Evolutionary conservation across 2,329 filamentous ascomycete genomes (phyloP), one percentile per base, ranked within the genome.

Genomic region (Beauveria rudraprayagi): DNA sequence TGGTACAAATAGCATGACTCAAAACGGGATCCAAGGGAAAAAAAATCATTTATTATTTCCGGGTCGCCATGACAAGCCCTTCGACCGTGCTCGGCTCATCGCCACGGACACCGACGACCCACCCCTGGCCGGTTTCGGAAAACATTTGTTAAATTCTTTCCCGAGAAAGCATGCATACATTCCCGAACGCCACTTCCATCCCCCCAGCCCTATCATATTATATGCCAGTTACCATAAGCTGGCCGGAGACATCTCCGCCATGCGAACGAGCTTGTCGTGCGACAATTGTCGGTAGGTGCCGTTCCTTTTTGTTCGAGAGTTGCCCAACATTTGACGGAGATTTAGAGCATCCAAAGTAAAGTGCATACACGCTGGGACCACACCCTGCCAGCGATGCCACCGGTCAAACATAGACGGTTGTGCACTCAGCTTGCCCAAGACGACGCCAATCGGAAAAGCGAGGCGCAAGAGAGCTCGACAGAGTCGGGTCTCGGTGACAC

Each of bases 221-320:
- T 37, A n/a, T 16, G 3, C 41, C 7, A 34, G 9, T 46, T 37
- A 3, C 17, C 11, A 16, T 1, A 28, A 41, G 44, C 57, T 10
- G 17, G 10, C 17, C 34, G 4, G 34, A 14, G 16, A 14, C 14
- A 7, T 17, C 10, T n/a, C 3, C 28, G 61, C 16, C 28, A 73
- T 74, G 72, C 64, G 72, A 0, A 72, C 72, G 24, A 74, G 71
- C 61, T 43, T 74, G 22, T 74, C 71, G 2, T 74, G 71, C 63
- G 71, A 73, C 40, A 64, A 65, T 40, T 74, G 72, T 57, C 65
- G 72, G 72, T 72, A 63, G 64, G 68, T 64, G 28, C 8, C 17
- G 17, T 22, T 5, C 9, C 48, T 22, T n/a, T 5, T n/a, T 5
- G 1, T 8, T 17, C 43, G 17, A 10, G 2, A 37, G 17, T 17